A percentile compares a stretch with the other conserved stretches of the same genome.
Evolutionary conservation across 2,329 filamentous ascomycete genomes (phyloP).

Genomic region (Davidsoniella neocaledoniae): DNA sequence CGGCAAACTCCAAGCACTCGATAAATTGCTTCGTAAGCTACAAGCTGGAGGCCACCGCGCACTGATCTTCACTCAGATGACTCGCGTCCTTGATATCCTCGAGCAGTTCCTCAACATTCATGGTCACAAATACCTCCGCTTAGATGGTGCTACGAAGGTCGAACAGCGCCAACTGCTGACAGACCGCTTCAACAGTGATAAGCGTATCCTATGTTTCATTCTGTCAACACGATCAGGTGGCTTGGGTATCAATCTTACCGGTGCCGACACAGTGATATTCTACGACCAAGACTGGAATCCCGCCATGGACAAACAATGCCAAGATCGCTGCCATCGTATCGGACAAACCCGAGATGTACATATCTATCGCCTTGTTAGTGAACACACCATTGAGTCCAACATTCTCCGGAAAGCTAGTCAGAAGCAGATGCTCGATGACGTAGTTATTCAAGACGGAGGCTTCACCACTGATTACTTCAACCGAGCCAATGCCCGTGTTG

Average conservation of each 20-base stretch:
- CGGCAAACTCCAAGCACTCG: constrained; percentile 83
- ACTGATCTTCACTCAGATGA: constrained; percentile 99
- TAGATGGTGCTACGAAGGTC: constrained; percentile 92
- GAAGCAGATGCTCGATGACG: constrained; percentile 93
- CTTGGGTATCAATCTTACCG: constrained; percentile 88
- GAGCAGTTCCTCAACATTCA: constrained; percentile 98
- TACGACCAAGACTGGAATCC: constrained; percentile 99
- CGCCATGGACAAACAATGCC: constrained; percentile 98
- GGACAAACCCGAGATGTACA: constrained; percentile 95
- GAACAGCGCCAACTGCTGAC: constrained; percentile 91
- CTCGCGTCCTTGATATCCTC: constrained; percentile 89
- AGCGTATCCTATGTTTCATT: constrained; percentile 86
- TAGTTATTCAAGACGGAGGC: constrained; percentile 94
- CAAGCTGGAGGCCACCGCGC: constrained; percentile 84
- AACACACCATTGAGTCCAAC: constrained; percentile 94
- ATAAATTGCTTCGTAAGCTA: constrained; percentile 67
- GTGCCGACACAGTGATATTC: constrained; percentile 94
- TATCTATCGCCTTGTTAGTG: constrained; percentile 85
- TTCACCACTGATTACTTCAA: constrained; percentile 97
- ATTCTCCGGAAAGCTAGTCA: constrained; percentile 93
- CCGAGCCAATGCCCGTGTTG: constrained; percentile 35
- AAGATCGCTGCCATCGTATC: constrained; percentile 92
- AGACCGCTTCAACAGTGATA: constrained; percentile 91
- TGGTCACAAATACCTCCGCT: constrained; percentile 84
- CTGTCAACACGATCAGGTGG: constrained; percentile 87